Evolutionary conservation across 2,329 filamentous ascomycete genomes (phyloP).

Genomic region (Phoma sp.): DNA sequence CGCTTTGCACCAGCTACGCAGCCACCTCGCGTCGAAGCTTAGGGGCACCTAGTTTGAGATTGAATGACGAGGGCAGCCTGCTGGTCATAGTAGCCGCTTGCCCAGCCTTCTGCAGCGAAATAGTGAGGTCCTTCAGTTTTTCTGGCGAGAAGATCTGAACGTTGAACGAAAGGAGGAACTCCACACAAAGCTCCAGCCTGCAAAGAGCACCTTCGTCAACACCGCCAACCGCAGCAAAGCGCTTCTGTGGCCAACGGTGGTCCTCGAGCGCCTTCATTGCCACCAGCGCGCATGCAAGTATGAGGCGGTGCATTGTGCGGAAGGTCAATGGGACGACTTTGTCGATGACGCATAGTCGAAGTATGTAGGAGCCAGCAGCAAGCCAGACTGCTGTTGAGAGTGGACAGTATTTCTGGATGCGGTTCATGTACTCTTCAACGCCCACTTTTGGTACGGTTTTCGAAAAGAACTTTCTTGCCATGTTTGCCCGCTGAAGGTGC

Average conservation of each 20-base stretch:
- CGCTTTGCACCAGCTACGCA: slow-evolving; percentile 10
- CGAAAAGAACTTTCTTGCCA: slow-evolving; percentile 92
- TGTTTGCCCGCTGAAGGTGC: slow-evolving; percentile 79
- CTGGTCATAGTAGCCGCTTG: slow-evolving; percentile 44
- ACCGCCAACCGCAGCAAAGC: slow-evolving; percentile 86
- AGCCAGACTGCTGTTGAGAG: slow-evolving; percentile 95
- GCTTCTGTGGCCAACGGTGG: slow-evolving; percentile 81
- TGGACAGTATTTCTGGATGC: slow-evolving; percentile 88
- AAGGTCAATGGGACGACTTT: slow-evolving; percentile 79
- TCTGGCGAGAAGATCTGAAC: slow-evolving; percentile 47
- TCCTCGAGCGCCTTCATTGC: slow-evolving; percentile 97
- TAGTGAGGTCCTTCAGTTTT: slow-evolving; percentile 42
- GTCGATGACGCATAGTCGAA: slow-evolving; percentile 75
- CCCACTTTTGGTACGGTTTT: slow-evolving; percentile 84
- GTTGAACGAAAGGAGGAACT: slow-evolving; percentile 53
- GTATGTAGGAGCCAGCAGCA: slow-evolving; percentile 85
- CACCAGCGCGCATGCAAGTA: slow-evolving; percentile 82
- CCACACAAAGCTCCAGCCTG: slow-evolving; percentile 78
- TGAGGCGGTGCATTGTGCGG: slow-evolving; percentile 83
- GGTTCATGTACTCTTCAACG: slow-evolving; percentile 81
- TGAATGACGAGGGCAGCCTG: slow-evolving; percentile 44
- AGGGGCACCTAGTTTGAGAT: slow-evolving; percentile 34
- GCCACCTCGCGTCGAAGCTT: slow-evolving; percentile 34
- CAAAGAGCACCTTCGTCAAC: slow-evolving; percentile 83
- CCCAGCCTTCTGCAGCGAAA: slow-evolving; percentile 48